phyloP scores from a whole-genome alignment of 441 rosid genomes.

The Bruguiera hainesii region DNA sequence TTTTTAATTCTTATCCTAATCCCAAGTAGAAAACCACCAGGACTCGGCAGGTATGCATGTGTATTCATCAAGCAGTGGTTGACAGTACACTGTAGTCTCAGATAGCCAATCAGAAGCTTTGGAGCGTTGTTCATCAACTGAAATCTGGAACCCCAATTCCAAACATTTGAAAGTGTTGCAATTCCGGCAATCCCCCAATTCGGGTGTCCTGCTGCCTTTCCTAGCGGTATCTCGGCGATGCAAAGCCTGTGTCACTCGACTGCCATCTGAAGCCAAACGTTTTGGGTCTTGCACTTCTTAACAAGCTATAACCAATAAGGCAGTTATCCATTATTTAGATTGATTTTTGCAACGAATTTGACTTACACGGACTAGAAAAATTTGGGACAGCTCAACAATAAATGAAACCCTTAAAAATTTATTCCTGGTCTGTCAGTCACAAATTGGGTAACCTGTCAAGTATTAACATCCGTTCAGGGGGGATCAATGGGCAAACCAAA shows the following conservation, averaged over 20 bases:
- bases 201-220: neutral
- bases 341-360: no score
- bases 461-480: no score
- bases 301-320: no score
- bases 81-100: constrained; percentile 1
- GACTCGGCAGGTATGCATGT: neutral
- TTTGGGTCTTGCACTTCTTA: constrained; percentile 7
- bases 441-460: no score
- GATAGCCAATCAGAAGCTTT: constrained; percentile 15
- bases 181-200: constrained; percentile 2
- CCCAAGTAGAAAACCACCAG: neutral
- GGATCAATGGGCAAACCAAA: neutral
- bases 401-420: no score
- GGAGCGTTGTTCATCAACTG: constrained; percentile 17
- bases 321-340: no score
- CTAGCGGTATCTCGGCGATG: constrained; percentile 19
- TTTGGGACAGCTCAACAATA: no score
- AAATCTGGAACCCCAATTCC: constrained; percentile 37
- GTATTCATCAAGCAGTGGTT: neutral
- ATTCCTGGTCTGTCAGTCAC: no score
- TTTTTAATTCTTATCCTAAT: neutral
- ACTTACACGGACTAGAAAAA: no score
- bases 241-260: constrained; percentile 13
- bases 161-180: constrained; percentile 25
- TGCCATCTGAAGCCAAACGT: constrained; percentile 17